Evolutionary conservation across 108 stramenopile genomes (phyloP).

Genomic region (Nannochloropsis salina): DNA sequence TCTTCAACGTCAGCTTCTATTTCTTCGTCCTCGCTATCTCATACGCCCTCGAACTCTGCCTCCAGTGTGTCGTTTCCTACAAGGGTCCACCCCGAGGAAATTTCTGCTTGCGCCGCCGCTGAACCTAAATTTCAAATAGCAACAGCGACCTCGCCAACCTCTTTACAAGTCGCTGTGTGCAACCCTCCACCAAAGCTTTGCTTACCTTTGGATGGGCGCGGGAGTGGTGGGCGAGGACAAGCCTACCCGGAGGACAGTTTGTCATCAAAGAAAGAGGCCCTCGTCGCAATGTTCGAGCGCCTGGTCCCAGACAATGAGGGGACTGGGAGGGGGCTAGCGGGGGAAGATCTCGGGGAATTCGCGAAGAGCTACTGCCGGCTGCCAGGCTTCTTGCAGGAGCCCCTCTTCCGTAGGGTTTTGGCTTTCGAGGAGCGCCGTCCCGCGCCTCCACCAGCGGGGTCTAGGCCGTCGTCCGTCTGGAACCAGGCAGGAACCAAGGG

Average conservation of each 20-base stretch:
- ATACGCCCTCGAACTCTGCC: not conserved
- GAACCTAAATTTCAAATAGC: not conserved
- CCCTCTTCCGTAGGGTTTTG: slow-evolving; percentile 71
- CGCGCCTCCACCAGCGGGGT: not conserved
- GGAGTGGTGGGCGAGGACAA: slow-evolving; percentile 44
- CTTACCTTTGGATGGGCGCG: not conserved
- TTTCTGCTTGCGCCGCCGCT: not conserved
- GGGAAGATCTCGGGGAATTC: slow-evolving; percentile 74
- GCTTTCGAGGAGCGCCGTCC: slow-evolving; percentile 13
- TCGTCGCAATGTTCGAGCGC: slow-evolving; percentile 27
- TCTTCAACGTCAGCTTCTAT: not conserved
- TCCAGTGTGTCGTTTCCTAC: not conserved
- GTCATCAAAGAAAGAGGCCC: slow-evolving; percentile 33
- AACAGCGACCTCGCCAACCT: not conserved
- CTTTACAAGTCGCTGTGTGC: not conserved
- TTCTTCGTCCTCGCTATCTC: not conserved
- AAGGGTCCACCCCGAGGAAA: not conserved
- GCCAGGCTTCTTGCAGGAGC: slow-evolving; percentile 83
- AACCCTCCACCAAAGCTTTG: slow-evolving; percentile 15
- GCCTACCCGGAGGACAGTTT: slow-evolving; percentile 42
- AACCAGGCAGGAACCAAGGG: not conserved
- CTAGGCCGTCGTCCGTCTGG: not conserved
- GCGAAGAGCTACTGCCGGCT: slow-evolving; percentile 83
- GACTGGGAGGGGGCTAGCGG: slow-evolving; percentile 34
- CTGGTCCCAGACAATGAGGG: not conserved